Percentiles rank a stretch among this genome's conserved stretches.
phyloP scores from a whole-genome alignment of 169 alveolate species.

The Eimeria zaria region DNA sequence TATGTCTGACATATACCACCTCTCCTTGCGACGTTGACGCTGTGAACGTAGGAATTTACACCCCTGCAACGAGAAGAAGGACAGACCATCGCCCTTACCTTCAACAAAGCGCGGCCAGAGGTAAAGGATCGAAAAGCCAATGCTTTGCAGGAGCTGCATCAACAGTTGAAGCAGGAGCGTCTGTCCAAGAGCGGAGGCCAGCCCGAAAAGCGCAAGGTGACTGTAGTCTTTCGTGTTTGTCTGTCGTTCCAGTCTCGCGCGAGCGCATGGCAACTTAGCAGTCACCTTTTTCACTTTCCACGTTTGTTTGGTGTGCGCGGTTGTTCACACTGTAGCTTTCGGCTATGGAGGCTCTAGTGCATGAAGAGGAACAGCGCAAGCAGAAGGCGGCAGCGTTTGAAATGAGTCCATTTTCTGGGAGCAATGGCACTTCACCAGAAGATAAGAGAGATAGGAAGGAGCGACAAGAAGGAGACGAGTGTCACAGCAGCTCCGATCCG shows the following conservation, averaged over 20 bases:
- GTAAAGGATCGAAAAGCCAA: background rate
- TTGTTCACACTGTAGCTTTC: constrained; percentile 29
- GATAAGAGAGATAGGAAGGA: background rate
- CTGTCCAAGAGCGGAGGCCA: constrained; percentile 16
- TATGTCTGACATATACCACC: background rate
- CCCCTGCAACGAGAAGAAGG: constrained; percentile 49
- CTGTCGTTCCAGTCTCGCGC: background rate
- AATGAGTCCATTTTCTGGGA: background rate
- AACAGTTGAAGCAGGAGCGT: constrained; percentile 58
- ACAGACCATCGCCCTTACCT: background rate
- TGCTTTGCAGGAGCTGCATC: constrained; percentile 34
- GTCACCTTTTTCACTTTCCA: background rate
- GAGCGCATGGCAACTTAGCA: background rate
- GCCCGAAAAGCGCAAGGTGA: constrained; percentile 61
- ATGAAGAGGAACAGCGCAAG: constrained; percentile 45
- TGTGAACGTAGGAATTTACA: constrained; percentile 20
- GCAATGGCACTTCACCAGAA: background rate
- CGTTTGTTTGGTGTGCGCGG: background rate
- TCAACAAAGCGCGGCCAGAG: constrained; percentile 23
- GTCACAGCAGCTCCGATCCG: background rate
- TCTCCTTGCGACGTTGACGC: background rate
- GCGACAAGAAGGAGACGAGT: background rate
- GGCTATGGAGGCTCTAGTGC: constrained; percentile 65
- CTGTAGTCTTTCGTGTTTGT: background rate
- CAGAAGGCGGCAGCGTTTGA: constrained; percentile 23